Evolutionary conservation across 768 basidiomycete genomes (phyloP).

Genomic region (Lyophyllum atratum): DNA sequence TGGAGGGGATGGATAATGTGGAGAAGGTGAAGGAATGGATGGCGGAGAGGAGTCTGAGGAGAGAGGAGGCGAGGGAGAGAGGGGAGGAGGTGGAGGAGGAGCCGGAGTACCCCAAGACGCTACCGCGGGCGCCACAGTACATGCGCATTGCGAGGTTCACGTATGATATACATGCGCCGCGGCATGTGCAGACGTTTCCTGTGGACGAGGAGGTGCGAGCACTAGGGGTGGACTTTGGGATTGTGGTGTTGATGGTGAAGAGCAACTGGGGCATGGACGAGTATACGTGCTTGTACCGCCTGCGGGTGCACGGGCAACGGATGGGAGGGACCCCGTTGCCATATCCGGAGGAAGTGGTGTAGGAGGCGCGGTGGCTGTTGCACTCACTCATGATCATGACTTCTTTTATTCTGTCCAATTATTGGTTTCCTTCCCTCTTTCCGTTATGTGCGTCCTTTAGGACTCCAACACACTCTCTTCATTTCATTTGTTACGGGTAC

Average conservation of each 20-base stretch:
- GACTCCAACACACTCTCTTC: constrained; percentile 7
- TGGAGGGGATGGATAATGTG: constrained; percentile 77
- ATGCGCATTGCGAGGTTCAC: constrained; percentile 69
- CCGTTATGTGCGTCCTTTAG: constrained; percentile 1
- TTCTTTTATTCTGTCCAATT: constrained; percentile 10
- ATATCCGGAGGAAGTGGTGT: constrained; percentile 27
- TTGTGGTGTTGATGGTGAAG: constrained; percentile 78
- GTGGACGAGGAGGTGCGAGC: constrained; percentile 65
- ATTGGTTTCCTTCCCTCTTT: constrained; percentile 6
- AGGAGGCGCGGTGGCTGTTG: constrained; percentile 1
- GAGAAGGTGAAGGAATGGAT: constrained; percentile 60
- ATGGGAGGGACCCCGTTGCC: constrained; percentile 44
- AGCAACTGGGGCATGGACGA: constrained; percentile 86
- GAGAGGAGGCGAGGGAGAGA: constrained; percentile 31
- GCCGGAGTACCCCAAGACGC: constrained; percentile 46
- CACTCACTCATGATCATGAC: constrained; percentile 6
- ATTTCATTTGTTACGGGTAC: constrained; percentile 8
- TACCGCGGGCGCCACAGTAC: constrained; percentile 48
- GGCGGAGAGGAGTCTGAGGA: constrained; percentile 39
- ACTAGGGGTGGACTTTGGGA: constrained; percentile 79
- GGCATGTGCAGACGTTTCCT: constrained; percentile 81
- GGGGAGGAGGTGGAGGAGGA: constrained; percentile 34
- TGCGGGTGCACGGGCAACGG: constrained; percentile 75
- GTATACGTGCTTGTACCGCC: constrained; percentile 87
- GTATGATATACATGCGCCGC: constrained; percentile 60